Base-by-base conservation (phyloP, 2,329 filamentous ascomycete genomes). In the Microsporum canis region DNA sequence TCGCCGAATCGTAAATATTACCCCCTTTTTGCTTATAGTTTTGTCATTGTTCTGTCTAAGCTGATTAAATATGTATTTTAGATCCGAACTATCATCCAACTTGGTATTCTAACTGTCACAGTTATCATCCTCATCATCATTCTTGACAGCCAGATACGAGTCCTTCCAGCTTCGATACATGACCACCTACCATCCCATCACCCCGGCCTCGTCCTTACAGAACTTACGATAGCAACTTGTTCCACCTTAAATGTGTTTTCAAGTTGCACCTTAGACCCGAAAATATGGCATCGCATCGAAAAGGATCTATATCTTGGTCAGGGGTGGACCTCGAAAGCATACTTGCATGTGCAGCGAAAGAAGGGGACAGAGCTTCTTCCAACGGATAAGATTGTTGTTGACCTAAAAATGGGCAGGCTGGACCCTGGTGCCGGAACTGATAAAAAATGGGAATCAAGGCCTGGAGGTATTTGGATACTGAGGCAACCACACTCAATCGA, bases 161-260 rank as follows among this genome's bases (percentile, higher is more conserved):
- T 96, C 63, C 84, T 96, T 39, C 91, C 91, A 47, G 85, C 86
- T 69, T 84, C 87, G 63, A 87, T 96, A 67, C 91, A 96, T 79
- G 88, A 85, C 72, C 89, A 92, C 73, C 84, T 95, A 69, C 91
- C 91, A 31, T 83, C 85, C 64, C 91, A 96, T 74, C 88, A 95
- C 70, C 84, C 88, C 49, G 91, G 91, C 65, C 82, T 88, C 63
- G 85, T 95, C 69, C 84, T 96, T 68, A 95, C 89, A 70, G 91
- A 96, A 75, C 80, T 96, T 63, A 88, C 86, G 38, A 81, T 96
- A 65, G 82, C 83, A 17, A 86, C 82, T 58, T 96, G 91, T 75
- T 89, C 87, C 6, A 81, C 81, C 10, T 68, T 94, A 59, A 94
- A 91, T 70, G 71, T 83, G 34, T 87, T 92, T 62, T 87, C 87